Evolutionary conservation across 305 asterid genomes (phyloP).

Genomic region (Fraxinus sp.): DNA sequence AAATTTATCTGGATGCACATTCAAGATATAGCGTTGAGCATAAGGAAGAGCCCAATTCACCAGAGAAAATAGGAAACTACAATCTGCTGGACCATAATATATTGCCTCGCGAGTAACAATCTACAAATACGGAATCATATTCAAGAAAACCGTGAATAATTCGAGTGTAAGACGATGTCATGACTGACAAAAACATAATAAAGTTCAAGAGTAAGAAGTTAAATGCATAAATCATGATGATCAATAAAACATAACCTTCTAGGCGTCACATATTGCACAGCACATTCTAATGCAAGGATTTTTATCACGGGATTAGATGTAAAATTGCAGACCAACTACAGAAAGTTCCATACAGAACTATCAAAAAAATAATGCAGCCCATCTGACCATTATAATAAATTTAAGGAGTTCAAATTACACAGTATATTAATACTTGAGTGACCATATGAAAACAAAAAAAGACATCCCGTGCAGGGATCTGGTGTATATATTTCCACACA

Average conservation of each 20-base stretch:
- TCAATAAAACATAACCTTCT: not conserved
- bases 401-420: not conserved
- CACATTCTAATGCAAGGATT: not conserved
- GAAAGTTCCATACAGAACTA: not conserved
- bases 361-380: not conserved
- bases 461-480: not conserved
- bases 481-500: not conserved
- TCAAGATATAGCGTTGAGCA: constrained; percentile 72
- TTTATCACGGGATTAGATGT: not conserved
- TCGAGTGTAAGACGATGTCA: not conserved
- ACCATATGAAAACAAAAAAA: not conserved
- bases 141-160: not conserved
- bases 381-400: not conserved
- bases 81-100: constrained; percentile 51
- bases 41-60: constrained; percentile 88
- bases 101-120: constrained; percentile 77
- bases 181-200: not conserved
- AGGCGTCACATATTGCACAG: not conserved
- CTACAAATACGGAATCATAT: constrained; percentile 41
- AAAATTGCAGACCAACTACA: not conserved
- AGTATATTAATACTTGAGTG: not conserved
- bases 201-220: not conserved
- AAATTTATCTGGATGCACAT: constrained; percentile 53
- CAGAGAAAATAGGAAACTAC: constrained; percentile 45
- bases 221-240: not conserved